Evolutionary conservation across 202 grass and related monocot species (phyloP).

Genomic region (Musa balbisiana): DNA sequence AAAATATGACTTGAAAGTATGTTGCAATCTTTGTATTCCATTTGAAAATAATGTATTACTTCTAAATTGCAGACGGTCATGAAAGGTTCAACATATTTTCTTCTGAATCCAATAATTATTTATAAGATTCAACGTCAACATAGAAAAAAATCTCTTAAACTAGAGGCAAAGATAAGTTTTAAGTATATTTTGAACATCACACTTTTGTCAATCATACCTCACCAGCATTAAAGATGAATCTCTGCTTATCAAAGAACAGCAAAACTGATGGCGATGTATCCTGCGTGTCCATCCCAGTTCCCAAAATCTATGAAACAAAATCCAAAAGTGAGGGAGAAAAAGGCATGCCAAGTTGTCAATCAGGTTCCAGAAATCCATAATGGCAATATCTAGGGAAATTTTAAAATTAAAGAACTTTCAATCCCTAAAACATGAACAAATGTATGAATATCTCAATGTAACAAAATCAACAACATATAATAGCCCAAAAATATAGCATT

Average conservation of each 20-base stretch:
- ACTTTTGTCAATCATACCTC: constrained; percentile 46
- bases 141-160: background rate
- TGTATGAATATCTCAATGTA: background rate
- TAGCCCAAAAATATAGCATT: no score
- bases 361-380: background rate
- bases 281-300: constrained; percentile 97
- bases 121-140: background rate
- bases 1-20: background rate
- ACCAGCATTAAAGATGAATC: constrained; percentile 90
- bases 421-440: background rate
- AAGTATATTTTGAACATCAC: background rate
- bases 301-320: constrained; percentile 56
- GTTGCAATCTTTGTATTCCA: background rate
- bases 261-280: constrained; percentile 90
- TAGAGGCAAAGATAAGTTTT: no score
- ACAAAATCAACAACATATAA: no score
- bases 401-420: background rate
- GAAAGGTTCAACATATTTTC: background rate
- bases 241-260: constrained; percentile 86
- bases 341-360: background rate
- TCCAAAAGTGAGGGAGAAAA: constrained; percentile 4
- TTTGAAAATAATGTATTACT: background rate
- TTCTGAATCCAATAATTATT: background rate
- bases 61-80: background rate
- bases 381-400: background rate